Base-by-base conservation (phyloP, 768 basidiomycete species). In the Roridomyces roridus region DNA sequence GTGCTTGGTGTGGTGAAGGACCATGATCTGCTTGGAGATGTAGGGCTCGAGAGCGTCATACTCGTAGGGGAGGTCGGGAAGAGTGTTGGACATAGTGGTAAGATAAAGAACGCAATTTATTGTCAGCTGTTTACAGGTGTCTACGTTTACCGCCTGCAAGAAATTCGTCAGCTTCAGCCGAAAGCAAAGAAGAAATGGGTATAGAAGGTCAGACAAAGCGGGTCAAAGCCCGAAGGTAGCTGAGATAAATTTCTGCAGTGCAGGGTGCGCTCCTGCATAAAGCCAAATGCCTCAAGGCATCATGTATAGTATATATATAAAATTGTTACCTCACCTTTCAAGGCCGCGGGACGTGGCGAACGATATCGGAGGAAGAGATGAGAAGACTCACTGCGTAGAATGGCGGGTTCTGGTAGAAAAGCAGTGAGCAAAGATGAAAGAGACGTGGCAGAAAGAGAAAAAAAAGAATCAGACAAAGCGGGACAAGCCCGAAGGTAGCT, bases 41-140 rank as follows among this genome's bases (percentile, higher is more conserved):
- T 86, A 88, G n/a, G 95, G 95, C 80, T 96, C 92, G 69, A 98
- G 92, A 46, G 86, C 95, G 80, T 95, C 77, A 77, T 95, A 95
- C 6, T 77, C 67, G 72, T 94, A 96, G 6, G 87, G 86, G 28
- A 94, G 85, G 59, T 80, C 75, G 23, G 92, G 92, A 28, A 94
- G 85, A 43, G 75, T 79, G 80, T 87, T 75, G 47, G 82, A 67
- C 71, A 76, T 63, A 57, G 42, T 44, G 10, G 31, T 3, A 34
- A 15, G 31, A 35, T 42, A 28, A 55, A 24, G 5, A 31, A 35
- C 36, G 31, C 14, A 11, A 34, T 4, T 34, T 11, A 11, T 34
- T 11, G 10, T 34, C 31, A 34, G 40, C 24, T 41, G 20, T 25
- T 51, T 39, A 51, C 49, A 40, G 39, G 39, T 40, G n/a, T 40